Percentiles rank a stretch among this genome's conserved stretches.
Evolutionary conservation across 805 yeast genomes (phyloP).

Genomic region (Wickerhamiella musiphila): DNA sequence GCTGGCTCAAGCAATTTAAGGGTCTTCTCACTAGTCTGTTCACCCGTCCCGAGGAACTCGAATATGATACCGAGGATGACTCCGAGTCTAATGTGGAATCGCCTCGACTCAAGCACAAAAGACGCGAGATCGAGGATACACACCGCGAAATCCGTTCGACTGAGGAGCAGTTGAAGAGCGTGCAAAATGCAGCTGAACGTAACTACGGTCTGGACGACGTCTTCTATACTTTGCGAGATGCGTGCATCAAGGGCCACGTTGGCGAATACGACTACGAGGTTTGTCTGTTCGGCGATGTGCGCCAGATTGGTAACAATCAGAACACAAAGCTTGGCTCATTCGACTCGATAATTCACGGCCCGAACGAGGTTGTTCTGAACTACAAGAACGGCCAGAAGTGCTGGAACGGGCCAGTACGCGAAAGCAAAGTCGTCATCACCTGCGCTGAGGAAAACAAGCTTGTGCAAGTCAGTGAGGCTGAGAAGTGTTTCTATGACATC

Average conservation of each 20-base stretch:
- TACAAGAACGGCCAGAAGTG: slow-evolving; percentile 60
- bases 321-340: slow-evolving; percentile 35
- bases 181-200: slow-evolving; percentile 9
- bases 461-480: slow-evolving; percentile 67
- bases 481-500: slow-evolving; percentile 64
- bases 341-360: slow-evolving; percentile 13
- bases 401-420: slow-evolving; percentile 87
- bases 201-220: slow-evolving; percentile 46
- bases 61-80: too few species aligned
- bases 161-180: slow-evolving; percentile 9
- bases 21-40: background rate
- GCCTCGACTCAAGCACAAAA: too few species aligned
- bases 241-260: slow-evolving; percentile 30
- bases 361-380: slow-evolving; percentile 20
- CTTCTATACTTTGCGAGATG: slow-evolving; percentile 36
- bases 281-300: slow-evolving; percentile 37
- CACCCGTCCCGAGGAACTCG: too few species aligned
- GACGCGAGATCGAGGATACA: slow-evolving; percentile 2
- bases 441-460: slow-evolving; percentile 49
- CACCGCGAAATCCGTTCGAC: slow-evolving; percentile 6
- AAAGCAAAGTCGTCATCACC: slow-evolving; percentile 40
- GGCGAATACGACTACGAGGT: slow-evolving; percentile 60
- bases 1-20: background rate
- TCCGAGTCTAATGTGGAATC: too few species aligned
- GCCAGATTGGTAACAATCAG: slow-evolving; percentile 37